phyloP scores from a whole-genome alignment of 2,329 filamentous ascomycete genomes.

The Clonostachys solani region DNA sequence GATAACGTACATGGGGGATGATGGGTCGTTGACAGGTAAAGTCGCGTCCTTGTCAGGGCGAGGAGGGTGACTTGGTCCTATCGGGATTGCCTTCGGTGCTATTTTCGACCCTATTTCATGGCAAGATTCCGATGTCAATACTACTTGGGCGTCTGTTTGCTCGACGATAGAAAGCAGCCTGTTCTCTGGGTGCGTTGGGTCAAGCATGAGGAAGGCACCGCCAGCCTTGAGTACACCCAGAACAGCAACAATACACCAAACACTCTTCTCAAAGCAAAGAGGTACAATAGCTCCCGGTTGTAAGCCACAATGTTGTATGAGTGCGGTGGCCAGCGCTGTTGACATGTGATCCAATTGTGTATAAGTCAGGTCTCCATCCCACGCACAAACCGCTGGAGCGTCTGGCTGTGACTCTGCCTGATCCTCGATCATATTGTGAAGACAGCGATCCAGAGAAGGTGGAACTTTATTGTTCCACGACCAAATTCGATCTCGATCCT shows the following conservation, averaged over 20 bases:
- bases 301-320: background rate
- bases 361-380: constrained; percentile 15
- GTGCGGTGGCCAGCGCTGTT: constrained; percentile 1
- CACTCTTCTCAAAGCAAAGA: constrained; percentile 28
- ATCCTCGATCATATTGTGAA: background rate
- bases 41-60: no score
- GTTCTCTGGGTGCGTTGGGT: constrained; percentile 22
- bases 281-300: constrained; percentile 13
- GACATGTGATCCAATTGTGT: constrained; percentile 10
- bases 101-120: background rate
- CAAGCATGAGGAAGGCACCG: constrained; percentile 21
- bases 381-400: constrained; percentile 13
- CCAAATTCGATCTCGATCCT: background rate
- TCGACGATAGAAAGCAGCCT: constrained; percentile 1
- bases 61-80: no score
- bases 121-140: background rate
- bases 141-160: constrained; percentile 1
- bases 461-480: background rate
- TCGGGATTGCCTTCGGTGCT: background rate
- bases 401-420: constrained; percentile 10
- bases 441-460: background rate
- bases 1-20: constrained; percentile 5
- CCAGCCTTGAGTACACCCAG: constrained; percentile 26
- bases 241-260: constrained; percentile 22
- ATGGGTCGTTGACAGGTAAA: background rate